phyloP scores from a whole-genome alignment of 176 grass and related monocot species.

The Zea mays region Zm-B73-REFERENCE-NAM-5.0 NC_050098.1:115010501-115011000 shows the following conservation, averaged over 20 bases:
- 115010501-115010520: too few species aligned
- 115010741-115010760: not conserved
- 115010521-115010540: too few species aligned
- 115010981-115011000: conserved; percentile 82
- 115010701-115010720: too few species aligned
- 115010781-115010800: not conserved
- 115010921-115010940: conserved; percentile 48
- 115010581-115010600: too few species aligned
- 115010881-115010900: not conserved
- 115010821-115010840: conserved; percentile 8
- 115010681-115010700: too few species aligned
- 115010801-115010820: too few species aligned
- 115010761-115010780: not conserved
- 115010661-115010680: too few species aligned
- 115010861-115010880: not conserved
- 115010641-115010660: too few species aligned
- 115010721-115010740: not conserved
- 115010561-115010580: too few species aligned
- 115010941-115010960: conserved; percentile 76
- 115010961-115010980: conserved; percentile 84
- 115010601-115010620: too few species aligned
- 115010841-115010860: not conserved
- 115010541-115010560: too few species aligned
- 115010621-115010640: too few species aligned
- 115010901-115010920: conserved; percentile 1